Evolutionary conservation across 768 basidiomycete species (phyloP), one percentile per base, ranked within the genome.

Genomic region (Suillus lakei): DNA sequence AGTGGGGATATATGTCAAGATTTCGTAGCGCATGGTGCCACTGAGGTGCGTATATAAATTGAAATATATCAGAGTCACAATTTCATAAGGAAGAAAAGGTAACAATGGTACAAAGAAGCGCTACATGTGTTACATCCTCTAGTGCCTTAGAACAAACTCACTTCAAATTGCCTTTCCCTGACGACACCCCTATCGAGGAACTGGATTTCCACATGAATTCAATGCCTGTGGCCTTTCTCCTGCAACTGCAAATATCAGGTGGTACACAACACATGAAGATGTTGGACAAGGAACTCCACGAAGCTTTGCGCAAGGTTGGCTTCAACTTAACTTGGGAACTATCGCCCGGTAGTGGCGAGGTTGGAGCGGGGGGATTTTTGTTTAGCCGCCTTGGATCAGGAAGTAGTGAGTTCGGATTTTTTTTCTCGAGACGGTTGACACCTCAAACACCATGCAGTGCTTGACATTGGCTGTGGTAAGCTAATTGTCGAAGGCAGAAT

Each of bases 381-480:
- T 56, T 56, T 1, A 9, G 1, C 1, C 55, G 55, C 3, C 12
- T 7, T 23, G n/a, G 23, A 16, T 26, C 55, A 38, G 55, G 55
- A 38, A 38, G 23, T 26, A 38, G 55, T 56, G 23, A 36, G 55
- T 56, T 34, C 0, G 12, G 5, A 34, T 23, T 38, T 38, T n/a
- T n/a, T 4, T 56, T 56, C 9, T 2, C 18, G 23, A 26, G 15
- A 56, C 23, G 1, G 16, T 13, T 10, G 23, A 2, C 36, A 23
- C 18, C 5, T 26, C 5, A 13, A 56, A 56, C 21, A 16, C 12
- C 10, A 13, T 23, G 9, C n/a, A 56, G 55, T 56, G 55, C n/a
- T 56, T 15, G 55, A 56, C 7, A 83, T 23, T 8, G 55, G 55
- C 12, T 56, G n/a, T 16, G 55, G 55, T 23, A n/a, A 56, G 13